Evolutionary conservation across 2,329 filamentous ascomycete species (phyloP).

Genomic region (Botryotinia globosa): DNA sequence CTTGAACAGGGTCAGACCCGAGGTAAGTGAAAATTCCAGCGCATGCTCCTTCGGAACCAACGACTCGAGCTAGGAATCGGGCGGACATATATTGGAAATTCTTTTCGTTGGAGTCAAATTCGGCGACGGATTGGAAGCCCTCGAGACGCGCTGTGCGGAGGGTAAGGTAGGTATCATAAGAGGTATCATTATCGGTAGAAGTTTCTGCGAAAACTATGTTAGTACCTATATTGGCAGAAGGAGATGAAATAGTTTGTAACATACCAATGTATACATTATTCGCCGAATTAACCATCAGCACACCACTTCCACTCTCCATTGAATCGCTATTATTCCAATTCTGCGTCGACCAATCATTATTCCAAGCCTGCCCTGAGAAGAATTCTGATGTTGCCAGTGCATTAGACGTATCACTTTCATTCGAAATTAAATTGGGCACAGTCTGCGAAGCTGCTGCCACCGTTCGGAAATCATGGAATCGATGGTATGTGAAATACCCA

Average conservation of each 20-base stretch:
- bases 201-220: slow-evolving; percentile 21
- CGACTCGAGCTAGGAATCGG: slow-evolving; percentile 34
- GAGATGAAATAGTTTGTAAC: background rate
- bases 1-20: slow-evolving; percentile 28
- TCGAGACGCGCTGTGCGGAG: slow-evolving; percentile 34
- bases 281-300: slow-evolving; percentile 34
- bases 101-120: slow-evolving; percentile 33
- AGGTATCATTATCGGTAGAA: slow-evolving; percentile 24
- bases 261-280: slow-evolving; percentile 38
- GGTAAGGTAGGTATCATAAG: slow-evolving; percentile 35
- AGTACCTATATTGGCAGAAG: background rate
- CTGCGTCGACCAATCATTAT: slow-evolving; percentile 34
- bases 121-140: slow-evolving; percentile 35
- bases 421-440: slow-evolving; percentile 26
- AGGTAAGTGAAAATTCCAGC: slow-evolving; percentile 38
- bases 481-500: slow-evolving; percentile 35
- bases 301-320: slow-evolving; percentile 25
- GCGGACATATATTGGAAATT: slow-evolving; percentile 35
- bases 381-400: slow-evolving; percentile 29
- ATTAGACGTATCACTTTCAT: slow-evolving; percentile 24
- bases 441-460: slow-evolving; percentile 20
- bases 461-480: slow-evolving; percentile 36
- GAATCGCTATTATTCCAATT: slow-evolving; percentile 36
- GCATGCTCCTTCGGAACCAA: slow-evolving; percentile 35
- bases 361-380: slow-evolving; percentile 30